These are phyloP conservation scores for Wickerhamiella galacta DNA, from an alignment of 805 yeast species.

Conservation along the genomic window DNA sequence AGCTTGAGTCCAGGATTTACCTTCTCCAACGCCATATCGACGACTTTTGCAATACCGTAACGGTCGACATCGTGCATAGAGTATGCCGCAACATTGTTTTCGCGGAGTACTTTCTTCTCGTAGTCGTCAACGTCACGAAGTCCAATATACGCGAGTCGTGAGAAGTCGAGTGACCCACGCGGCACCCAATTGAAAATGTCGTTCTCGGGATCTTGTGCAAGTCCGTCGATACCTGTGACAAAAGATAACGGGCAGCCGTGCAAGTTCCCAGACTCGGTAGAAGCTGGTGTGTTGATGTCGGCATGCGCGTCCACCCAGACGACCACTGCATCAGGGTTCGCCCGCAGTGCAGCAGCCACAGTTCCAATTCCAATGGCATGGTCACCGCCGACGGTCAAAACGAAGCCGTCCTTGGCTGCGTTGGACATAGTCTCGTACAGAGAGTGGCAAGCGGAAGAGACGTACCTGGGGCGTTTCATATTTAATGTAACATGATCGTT, in stretches of 20 bases:
- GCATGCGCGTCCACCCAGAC: constrained; percentile 98
- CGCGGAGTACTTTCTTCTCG: constrained; percentile 58
- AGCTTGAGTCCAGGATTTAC: constrained; percentile 53
- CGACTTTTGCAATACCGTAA: constrained; percentile 79
- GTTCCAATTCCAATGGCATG: constrained; percentile 94
- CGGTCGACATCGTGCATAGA: constrained; percentile 94
- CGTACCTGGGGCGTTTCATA: constrained; percentile 61
- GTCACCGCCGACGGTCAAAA: constrained; percentile 88
- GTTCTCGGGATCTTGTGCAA: constrained; percentile 47
- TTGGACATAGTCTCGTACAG: constrained; percentile 44
- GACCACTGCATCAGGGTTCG: constrained; percentile 74
- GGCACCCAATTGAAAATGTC: constrained; percentile 72
- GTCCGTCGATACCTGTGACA: constrained; percentile 59
- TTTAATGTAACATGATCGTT: constrained; percentile 38
- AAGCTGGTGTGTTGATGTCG: constrained; percentile 76
- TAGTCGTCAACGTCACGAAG: constrained; percentile 82
- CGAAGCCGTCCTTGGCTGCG: constrained; percentile 40
- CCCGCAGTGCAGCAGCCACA: constrained; percentile 62
- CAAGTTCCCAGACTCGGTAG: constrained; percentile 75
- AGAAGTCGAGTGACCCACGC: constrained; percentile 36
- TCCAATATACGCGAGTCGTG: constrained; percentile 80
- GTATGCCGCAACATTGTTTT: constrained; percentile 62
- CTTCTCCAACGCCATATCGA: constrained; percentile 73
- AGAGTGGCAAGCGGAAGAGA: constrained; percentile 49
- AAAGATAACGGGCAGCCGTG: constrained; percentile 96